Percentiles rank a stretch among this genome's conserved stretches.
phyloP scores from a whole-genome alignment of 208 protist genomes.

The Leishmania arabica region DNA sequence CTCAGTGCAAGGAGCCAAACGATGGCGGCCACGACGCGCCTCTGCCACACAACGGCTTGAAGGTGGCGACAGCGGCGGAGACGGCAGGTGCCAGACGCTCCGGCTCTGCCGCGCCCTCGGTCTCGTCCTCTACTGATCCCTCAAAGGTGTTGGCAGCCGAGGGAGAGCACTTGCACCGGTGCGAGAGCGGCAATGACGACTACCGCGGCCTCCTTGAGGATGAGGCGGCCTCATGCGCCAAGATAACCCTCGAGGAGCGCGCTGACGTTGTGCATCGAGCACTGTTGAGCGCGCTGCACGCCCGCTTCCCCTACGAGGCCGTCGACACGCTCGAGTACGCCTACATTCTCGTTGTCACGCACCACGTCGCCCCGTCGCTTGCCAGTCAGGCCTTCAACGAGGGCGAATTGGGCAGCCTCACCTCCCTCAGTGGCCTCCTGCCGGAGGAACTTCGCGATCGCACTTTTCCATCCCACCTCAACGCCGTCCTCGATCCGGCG shows the following conservation, averaged over 20 bases:
- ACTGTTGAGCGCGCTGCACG: slow-evolving; percentile 46
- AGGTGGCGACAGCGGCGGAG: background rate
- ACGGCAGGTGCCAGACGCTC: background rate
- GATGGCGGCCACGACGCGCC: background rate
- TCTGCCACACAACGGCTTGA: background rate
- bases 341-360: slow-evolving; percentile 68
- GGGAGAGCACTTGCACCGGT: background rate
- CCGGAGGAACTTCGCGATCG: slow-evolving; percentile 48
- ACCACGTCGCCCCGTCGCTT: slow-evolving; percentile 43
- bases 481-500: slow-evolving; percentile 36
- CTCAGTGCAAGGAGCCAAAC: background rate
- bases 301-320: slow-evolving; percentile 71
- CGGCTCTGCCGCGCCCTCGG: background rate
- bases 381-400: slow-evolving; percentile 26
- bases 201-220: no score
- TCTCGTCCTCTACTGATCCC: background rate
- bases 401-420: slow-evolving; percentile 37
- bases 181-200: background rate
- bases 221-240: slow-evolving; percentile 8
- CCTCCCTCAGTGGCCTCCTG: slow-evolving; percentile 40
- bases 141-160: background rate
- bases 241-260: slow-evolving; percentile 45
- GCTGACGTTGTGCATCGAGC: slow-evolving; percentile 60
- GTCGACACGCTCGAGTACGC: slow-evolving; percentile 63
- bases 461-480: slow-evolving; percentile 70